phyloP scores from a whole-genome alignment of 768 basidiomycete species.

The Calvatia gigantea region DNA sequence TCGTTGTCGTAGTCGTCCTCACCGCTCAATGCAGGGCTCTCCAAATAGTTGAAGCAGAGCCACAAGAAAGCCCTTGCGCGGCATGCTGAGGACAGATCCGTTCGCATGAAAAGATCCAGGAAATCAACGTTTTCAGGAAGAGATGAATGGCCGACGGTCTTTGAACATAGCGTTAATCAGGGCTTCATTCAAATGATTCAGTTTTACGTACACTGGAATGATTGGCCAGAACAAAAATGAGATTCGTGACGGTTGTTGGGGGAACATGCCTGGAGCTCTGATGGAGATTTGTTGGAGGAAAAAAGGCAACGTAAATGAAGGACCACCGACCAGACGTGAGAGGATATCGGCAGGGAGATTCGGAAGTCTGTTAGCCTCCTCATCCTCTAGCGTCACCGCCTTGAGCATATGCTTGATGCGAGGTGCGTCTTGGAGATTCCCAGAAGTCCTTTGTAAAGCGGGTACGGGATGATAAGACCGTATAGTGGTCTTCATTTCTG shows the following conservation, averaged over 20 bases:
- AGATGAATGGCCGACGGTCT: constrained; percentile 60
- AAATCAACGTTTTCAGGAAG: constrained; percentile 74
- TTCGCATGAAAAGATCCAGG: constrained; percentile 76
- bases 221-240: constrained; percentile 65
- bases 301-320: constrained; percentile 5
- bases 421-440: constrained; percentile 75
- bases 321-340: constrained; percentile 42
- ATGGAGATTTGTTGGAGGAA: constrained; percentile 12
- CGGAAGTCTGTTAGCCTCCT: constrained; percentile 42
- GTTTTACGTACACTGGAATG: constrained; percentile 44
- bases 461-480: constrained; percentile 80
- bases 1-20: constrained; percentile 39
- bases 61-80: constrained; percentile 83
- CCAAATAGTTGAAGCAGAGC: constrained; percentile 80
- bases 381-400: constrained; percentile 45
- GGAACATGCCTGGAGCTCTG: constrained; percentile 50
- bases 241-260: constrained; percentile 67
- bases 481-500: constrained; percentile 75
- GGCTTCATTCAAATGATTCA: not conserved
- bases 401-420: constrained; percentile 76
- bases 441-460: constrained; percentile 61
- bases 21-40: constrained; percentile 30
- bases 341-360: constrained; percentile 58
- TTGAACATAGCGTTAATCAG: not conserved
- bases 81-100: constrained; percentile 65